Evolutionary conservation across 1,284 basidiomycete genomes (phyloP), one percentile per base, ranked within the genome.

Genomic region (Lentinula novae-zelandiae): DNA sequence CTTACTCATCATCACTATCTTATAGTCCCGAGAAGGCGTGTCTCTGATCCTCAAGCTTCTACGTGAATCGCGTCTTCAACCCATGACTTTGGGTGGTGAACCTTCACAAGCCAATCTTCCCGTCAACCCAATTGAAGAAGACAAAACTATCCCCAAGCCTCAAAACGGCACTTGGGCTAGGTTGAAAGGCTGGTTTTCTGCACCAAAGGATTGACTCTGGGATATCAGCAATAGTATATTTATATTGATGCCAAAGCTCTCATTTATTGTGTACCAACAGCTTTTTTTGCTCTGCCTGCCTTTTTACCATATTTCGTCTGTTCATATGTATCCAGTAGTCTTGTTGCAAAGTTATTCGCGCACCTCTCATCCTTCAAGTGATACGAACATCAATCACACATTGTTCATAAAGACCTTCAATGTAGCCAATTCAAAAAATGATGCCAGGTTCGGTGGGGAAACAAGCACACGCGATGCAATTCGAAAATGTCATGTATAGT

Each of bases 21-120:
- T 31, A 20, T 64, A 93, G 90, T 93, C 91, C 66, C 89, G 91
- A 48, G 89, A 92, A 71, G 91, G 91, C 12, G 84, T 93, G 55
- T 85, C 86, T 48, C 78, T 90, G 44, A 87, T 93, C 60, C 78
- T 93, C 58, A 81, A 81, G 67, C 78, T 90, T 62, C 76, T 93
- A 48, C 87, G 90, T 55, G 88, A 92, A 73, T 87, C 89, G 54
- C 84, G 88, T 65, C 74, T 85, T 64, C 84, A 90, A 68, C 80
- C 87, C 63, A 84, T 89, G 86, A 76, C 84, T 13, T 74, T 90
- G 58, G 80, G 79, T 42, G 71, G 64, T 39, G 63, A 66, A 46
- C n/a, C 58, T 52, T 15, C 63, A 8, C 40, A 53, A n/a, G 1
- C 56, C 13, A 50, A 38, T 51, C 27, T 27, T 27, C 27, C 2